Percentiles rank a stretch among this genome's conserved stretches.
These are phyloP conservation scores for Pistacia atlantica DNA, from an alignment of 345 rosid species.

Conservation along the genomic window DNA sequence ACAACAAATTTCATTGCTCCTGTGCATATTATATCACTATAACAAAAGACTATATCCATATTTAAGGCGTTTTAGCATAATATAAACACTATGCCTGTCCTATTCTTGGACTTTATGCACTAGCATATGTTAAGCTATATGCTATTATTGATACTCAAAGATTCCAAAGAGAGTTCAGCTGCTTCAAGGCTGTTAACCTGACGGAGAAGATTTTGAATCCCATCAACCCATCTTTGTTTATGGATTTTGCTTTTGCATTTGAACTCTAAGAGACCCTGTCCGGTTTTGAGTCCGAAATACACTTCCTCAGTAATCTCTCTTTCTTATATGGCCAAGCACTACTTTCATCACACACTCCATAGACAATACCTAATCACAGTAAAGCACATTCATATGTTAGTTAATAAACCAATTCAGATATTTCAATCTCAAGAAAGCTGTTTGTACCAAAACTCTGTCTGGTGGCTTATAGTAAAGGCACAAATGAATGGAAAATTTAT, in stretches of 20 bases:
- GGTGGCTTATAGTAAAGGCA: too few relatives aligned
- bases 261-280: slow-evolving; percentile 91
- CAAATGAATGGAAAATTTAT: neutral
- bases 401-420: slow-evolving; percentile 13
- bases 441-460: neutral
- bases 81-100: neutral
- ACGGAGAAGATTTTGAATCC: slow-evolving; percentile 69
- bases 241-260: slow-evolving; percentile 80
- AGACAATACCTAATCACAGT: slow-evolving; percentile 58
- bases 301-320: slow-evolving; percentile 76
- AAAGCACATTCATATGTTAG: neutral
- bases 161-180: slow-evolving; percentile 53
- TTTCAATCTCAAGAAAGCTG: slow-evolving; percentile 13
- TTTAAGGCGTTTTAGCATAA: neutral
- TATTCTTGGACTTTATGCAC: slow-evolving; percentile 12
- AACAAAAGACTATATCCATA: neutral
- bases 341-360: slow-evolving; percentile 80
- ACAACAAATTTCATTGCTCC: neutral
- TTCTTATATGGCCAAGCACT: slow-evolving; percentile 86
- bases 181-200: slow-evolving; percentile 56
- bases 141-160: slow-evolving; percentile 45
- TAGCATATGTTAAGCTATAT: slow-evolving; percentile 29
- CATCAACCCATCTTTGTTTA: slow-evolving; percentile 91
- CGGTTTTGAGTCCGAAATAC: slow-evolving; percentile 87
- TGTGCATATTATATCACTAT: neutral